phyloP scores from a whole-genome alignment of 2,329 filamentous ascomycete genomes.

The Aureobasidium sp. region DNA sequence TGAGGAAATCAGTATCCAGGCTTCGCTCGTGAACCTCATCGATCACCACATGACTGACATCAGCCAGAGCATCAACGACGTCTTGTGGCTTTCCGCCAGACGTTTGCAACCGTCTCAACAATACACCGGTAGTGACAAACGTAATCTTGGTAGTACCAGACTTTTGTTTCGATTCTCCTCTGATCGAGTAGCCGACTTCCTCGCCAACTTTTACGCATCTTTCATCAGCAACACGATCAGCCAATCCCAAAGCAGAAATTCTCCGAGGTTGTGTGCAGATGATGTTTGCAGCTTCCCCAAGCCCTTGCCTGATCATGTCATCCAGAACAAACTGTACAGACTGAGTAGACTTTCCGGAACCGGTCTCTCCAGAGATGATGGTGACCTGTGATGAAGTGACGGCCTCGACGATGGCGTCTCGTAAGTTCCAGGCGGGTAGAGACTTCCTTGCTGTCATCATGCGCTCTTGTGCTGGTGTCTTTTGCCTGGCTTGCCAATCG shows the following conservation, averaged over 20 bases:
- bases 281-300: constrained; percentile 77
- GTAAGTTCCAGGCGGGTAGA: constrained; percentile 82
- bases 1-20: constrained; percentile 87
- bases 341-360: constrained; percentile 94
- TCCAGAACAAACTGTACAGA: constrained; percentile 94
- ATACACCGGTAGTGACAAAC: constrained; percentile 91
- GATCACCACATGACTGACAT: constrained; percentile 90
- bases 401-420: constrained; percentile 66
- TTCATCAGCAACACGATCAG: constrained; percentile 90
- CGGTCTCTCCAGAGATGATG: constrained; percentile 94
- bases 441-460: constrained; percentile 68
- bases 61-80: constrained; percentile 71
- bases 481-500: constrained; percentile 64
- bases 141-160: constrained; percentile 74
- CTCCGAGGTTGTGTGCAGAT: constrained; percentile 91
- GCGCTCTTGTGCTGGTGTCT: constrained; percentile 57
- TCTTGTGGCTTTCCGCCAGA: constrained; percentile 75
- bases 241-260: constrained; percentile 88
- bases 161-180: constrained; percentile 76
- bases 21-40: constrained; percentile 96
- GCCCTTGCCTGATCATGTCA: constrained; percentile 68
- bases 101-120: constrained; percentile 84
- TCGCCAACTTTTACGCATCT: constrained; percentile 73
- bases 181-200: constrained; percentile 86
- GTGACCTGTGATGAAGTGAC: constrained; percentile 78